phyloP scores from a whole-genome alignment of 768 basidiomycete genomes.

The Pilatotrama ljubarskyi region DNA sequence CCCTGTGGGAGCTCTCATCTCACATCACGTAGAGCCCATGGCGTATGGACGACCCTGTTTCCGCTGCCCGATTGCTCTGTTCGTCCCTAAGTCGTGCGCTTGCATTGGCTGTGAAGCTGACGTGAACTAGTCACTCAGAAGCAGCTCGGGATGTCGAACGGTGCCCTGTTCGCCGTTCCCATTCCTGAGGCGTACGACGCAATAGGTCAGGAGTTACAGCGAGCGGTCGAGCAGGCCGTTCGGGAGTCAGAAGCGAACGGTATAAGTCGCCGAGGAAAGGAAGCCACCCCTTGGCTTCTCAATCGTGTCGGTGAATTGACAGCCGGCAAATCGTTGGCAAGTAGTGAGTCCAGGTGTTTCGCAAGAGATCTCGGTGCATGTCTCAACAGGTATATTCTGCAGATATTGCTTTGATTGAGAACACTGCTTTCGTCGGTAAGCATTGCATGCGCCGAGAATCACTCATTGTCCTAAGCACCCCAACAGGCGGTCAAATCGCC shows the following conservation, averaged over 20 bases:
- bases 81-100: constrained; percentile 28
- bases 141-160: constrained; percentile 71
- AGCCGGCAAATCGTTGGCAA: constrained; percentile 67
- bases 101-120: neutral
- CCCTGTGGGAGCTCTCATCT: neutral
- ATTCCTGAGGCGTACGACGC: constrained; percentile 78
- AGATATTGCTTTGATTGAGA: constrained; percentile 89
- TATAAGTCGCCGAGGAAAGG: constrained; percentile 78
- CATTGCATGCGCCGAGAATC: neutral
- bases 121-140: constrained; percentile 57
- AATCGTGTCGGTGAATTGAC: constrained; percentile 81
- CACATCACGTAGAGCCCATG: constrained; percentile 65
- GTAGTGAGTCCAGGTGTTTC: constrained; percentile 47
- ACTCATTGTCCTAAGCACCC: constrained; percentile 4
- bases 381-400: neutral
- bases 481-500: constrained; percentile 74
- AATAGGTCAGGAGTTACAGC: constrained; percentile 68
- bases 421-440: constrained; percentile 82
- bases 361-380: neutral
- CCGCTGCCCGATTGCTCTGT: constrained; percentile 80
- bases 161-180: constrained; percentile 83
- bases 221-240: constrained; percentile 82
- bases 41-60: constrained; percentile 58
- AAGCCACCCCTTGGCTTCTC: constrained; percentile 94
- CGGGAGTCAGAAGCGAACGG: constrained; percentile 81